Conservation (phyloP, 2,329 filamentous ascomycete species). For the Aspergillus sclerotialis region DNA sequence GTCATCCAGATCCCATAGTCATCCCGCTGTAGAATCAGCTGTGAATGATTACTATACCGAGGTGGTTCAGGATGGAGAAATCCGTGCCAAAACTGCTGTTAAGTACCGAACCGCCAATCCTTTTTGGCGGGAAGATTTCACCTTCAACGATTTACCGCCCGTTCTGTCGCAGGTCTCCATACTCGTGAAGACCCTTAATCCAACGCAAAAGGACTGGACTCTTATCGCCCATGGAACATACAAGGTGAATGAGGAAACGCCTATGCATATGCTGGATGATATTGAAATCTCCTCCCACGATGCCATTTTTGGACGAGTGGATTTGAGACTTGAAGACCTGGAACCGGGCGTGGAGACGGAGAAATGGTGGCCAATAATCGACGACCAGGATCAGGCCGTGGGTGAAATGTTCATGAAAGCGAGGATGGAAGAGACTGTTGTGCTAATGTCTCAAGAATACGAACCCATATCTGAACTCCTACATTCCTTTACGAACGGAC, state of each 20-base stretch:
- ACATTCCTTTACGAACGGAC: slow-evolving; percentile 72
- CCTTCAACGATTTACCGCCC: slow-evolving; percentile 41
- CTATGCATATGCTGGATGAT: slow-evolving; percentile 36
- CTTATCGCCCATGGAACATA: slow-evolving; percentile 40
- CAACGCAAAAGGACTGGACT: slow-evolving; percentile 44
- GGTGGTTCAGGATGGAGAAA: slow-evolving; percentile 42
- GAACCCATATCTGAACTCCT: slow-evolving; percentile 72
- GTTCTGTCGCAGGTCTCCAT: slow-evolving; percentile 41
- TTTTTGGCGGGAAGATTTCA: slow-evolving; percentile 46
- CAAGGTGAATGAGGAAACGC: slow-evolving; percentile 32
- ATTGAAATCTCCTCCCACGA: slow-evolving; percentile 43
- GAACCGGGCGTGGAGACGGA: slow-evolving; percentile 72
- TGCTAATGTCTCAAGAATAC: slow-evolving; percentile 82
- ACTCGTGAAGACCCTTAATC: slow-evolving; percentile 40
- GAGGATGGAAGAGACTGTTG: slow-evolving; percentile 79
- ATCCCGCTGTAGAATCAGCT: slow-evolving; percentile 17
- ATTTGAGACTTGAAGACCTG: slow-evolving; percentile 71
- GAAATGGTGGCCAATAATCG: slow-evolving; percentile 78
- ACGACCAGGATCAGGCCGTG: slow-evolving; percentile 67
- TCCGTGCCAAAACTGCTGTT: slow-evolving; percentile 42
- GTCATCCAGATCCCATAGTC: slow-evolving; percentile 23
- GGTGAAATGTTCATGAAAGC: slow-evolving; percentile 81
- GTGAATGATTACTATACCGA: slow-evolving; percentile 42
- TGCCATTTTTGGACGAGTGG: slow-evolving; percentile 53
- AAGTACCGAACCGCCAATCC: slow-evolving; percentile 39